A percentile compares a stretch with the other conserved stretches of the same genome.
Evolutionary conservation across 73 alveolate species (phyloP).

Genomic region (Uronychia binucleata): DNA sequence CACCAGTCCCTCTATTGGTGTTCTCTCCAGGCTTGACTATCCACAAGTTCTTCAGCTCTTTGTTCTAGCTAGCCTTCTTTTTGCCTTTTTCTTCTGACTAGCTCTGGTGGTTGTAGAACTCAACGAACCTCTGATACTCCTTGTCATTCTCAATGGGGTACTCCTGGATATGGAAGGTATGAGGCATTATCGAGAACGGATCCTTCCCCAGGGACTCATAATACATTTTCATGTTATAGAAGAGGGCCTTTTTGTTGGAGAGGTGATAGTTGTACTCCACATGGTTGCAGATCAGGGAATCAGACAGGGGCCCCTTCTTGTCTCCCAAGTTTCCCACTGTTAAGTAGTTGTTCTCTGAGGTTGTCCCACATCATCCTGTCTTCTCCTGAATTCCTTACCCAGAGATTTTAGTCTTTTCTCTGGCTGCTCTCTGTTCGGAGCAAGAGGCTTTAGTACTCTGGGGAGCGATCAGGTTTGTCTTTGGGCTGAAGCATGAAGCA

Average conservation of each 20-base stretch:
- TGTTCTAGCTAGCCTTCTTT: slow-evolving; percentile 3
- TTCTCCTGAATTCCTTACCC: too few species aligned
- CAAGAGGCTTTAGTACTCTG: too few species aligned
- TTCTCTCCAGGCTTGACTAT: slow-evolving; percentile 53
- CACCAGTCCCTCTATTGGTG: slow-evolving; percentile 55
- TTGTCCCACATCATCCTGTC: too few species aligned
- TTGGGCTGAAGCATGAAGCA: too few species aligned
- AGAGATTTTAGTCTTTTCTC: too few species aligned
- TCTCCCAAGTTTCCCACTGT: too few species aligned
- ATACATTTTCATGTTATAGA: slow-evolving; percentile 65
- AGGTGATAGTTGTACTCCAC: slow-evolving; percentile 68
- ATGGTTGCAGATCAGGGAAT: slow-evolving; percentile 52
- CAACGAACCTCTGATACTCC: slow-evolving; percentile 52
- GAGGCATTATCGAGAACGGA: slow-evolving; percentile 73
- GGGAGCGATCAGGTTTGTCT: too few species aligned
- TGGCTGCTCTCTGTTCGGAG: too few species aligned
- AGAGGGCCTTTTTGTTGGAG: slow-evolving; percentile 74
- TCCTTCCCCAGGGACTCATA: slow-evolving; percentile 55
- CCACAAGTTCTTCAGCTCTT: slow-evolving; percentile 25
- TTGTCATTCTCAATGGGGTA: slow-evolving; percentile 58
- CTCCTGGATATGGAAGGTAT: slow-evolving; percentile 64
- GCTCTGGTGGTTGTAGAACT: slow-evolving; percentile 35
- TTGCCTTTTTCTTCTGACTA: slow-evolving; percentile 8
- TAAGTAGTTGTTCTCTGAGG: too few species aligned
- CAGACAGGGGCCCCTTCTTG: too few species aligned